Evolutionary conservation across 2,329 filamentous ascomycete genomes (phyloP).

Genomic region (Fusarium concolor): DNA sequence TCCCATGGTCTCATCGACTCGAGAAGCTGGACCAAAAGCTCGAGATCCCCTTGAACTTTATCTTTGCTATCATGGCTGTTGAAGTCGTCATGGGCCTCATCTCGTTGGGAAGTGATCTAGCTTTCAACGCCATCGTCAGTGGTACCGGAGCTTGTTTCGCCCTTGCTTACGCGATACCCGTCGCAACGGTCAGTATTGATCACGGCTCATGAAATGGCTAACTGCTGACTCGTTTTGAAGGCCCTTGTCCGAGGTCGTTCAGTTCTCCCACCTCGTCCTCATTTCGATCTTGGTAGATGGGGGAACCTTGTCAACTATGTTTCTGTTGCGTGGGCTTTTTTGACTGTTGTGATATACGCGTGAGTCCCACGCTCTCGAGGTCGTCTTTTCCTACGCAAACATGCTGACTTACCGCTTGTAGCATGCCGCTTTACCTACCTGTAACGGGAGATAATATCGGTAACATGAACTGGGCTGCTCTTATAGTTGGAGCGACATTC

Average conservation of each 20-base stretch:
- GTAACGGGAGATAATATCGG: slow-evolving; percentile 10
- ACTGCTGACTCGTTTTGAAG: neutral
- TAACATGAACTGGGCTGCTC: slow-evolving; percentile 26
- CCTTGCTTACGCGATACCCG: slow-evolving; percentile 14
- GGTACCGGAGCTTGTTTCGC: slow-evolving; percentile 5
- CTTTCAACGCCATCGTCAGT: slow-evolving; percentile 22
- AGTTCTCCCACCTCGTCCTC: neutral
- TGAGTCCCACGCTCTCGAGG: neutral
- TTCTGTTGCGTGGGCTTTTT: slow-evolving; percentile 7
- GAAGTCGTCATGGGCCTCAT: slow-evolving; percentile 17
- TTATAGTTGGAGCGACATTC: slow-evolving; percentile 9
- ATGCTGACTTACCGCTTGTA: neutral
- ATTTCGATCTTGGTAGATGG: slow-evolving; percentile 20
- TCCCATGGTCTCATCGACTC: slow-evolving; percentile 12
- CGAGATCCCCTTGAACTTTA: slow-evolving; percentile 12
- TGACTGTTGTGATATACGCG: slow-evolving; percentile 12
- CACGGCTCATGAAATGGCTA: rapidly evolving
- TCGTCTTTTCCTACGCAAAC: rapidly evolving
- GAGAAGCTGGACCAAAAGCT: neutral
- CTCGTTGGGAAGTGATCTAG: slow-evolving; percentile 11
- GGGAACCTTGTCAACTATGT: slow-evolving; percentile 14
- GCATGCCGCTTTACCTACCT: slow-evolving; percentile 19
- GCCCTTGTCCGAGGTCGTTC: slow-evolving; percentile 13
- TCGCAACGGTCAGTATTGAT: neutral
- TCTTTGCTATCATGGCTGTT: slow-evolving; percentile 1